A percentile compares a stretch with the other conserved stretches of the same genome.
phyloP scores from a whole-genome alignment of 2,329 filamentous ascomycete species.

The Aaosphaeria pasadenensis region DNA sequence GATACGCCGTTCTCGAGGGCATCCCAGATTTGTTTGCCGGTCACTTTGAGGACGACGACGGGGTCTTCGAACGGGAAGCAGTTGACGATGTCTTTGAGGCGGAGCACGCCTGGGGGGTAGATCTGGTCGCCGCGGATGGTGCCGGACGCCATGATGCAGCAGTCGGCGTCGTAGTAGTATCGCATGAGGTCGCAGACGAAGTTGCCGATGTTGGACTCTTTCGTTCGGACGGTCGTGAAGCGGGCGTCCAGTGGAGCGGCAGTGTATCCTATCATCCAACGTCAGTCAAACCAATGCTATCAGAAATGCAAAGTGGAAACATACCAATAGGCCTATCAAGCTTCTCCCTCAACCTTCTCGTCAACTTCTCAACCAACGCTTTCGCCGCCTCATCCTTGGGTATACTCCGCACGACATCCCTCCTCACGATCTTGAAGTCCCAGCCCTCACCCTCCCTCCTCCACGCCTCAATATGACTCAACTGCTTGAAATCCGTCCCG shows the following conservation, averaged over 20 bases:
- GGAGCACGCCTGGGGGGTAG: slow-evolving; percentile 75
- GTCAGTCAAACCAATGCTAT: background rate
- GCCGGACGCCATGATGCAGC: slow-evolving; percentile 77
- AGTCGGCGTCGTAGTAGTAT: slow-evolving; percentile 76
- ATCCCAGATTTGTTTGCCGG: slow-evolving; percentile 69
- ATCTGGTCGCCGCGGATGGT: slow-evolving; percentile 87
- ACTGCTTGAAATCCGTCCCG: slow-evolving; percentile 87
- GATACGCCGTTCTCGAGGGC: slow-evolving; percentile 83
- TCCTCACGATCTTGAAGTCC: slow-evolving; percentile 74
- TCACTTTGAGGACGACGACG: slow-evolving; percentile 71
- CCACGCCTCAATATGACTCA: slow-evolving; percentile 81
- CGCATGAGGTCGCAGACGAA: slow-evolving; percentile 92
- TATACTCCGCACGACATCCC: slow-evolving; percentile 70
- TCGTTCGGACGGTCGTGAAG: slow-evolving; percentile 75
- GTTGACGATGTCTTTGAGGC: slow-evolving; percentile 77
- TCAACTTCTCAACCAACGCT: slow-evolving; percentile 65
- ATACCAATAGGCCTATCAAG: slow-evolving; percentile 68
- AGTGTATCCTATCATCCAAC: slow-evolving; percentile 61
- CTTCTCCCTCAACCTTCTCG: slow-evolving; percentile 69
- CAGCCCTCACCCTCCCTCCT: slow-evolving; percentile 59
- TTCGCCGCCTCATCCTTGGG: slow-evolving; percentile 61
- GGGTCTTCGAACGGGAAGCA: slow-evolving; percentile 94
- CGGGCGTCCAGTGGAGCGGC: slow-evolving; percentile 78
- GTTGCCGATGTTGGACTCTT: slow-evolving; percentile 83
- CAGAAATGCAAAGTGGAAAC: slow-evolving; percentile 55